Evolutionary conservation across 164 flowering plant genomes (phyloP).

Genomic region (Liquidambar formosana): DNA sequence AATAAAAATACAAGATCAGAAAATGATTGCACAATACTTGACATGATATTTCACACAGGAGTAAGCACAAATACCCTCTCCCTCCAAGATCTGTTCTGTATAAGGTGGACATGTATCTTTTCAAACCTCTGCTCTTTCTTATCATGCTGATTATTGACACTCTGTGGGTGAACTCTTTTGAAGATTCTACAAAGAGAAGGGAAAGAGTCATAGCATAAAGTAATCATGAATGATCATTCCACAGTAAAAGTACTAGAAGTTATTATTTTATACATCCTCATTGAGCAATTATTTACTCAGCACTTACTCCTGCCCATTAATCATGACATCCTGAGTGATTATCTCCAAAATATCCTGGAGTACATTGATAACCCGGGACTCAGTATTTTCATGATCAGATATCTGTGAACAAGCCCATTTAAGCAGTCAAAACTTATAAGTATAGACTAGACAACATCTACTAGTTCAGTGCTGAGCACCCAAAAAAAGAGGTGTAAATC

Average conservation of each 20-base stretch:
- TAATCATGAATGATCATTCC: slow-evolving; percentile 2
- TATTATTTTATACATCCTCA: background rate
- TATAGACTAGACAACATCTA: background rate
- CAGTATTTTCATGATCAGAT: slow-evolving; percentile 43
- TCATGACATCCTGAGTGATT: slow-evolving; percentile 82
- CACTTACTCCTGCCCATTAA: slow-evolving; percentile 65
- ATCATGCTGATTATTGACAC: slow-evolving; percentile 21
- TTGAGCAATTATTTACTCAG: background rate
- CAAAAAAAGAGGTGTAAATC: background rate
- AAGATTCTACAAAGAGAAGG: slow-evolving; percentile 41
- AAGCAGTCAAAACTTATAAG: slow-evolving; percentile 9
- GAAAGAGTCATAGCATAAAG: background rate
- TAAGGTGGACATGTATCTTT: slow-evolving; percentile 50
- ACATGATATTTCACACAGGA: background rate
- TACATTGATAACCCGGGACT: slow-evolving; percentile 66
- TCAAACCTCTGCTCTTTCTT: slow-evolving; percentile 69
- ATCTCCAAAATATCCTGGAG: slow-evolving; percentile 96
- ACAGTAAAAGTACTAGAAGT: background rate
- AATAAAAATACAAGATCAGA: background rate
- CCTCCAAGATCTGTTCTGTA: slow-evolving; percentile 52
- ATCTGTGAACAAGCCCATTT: slow-evolving; percentile 43
- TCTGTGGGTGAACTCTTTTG: slow-evolving; percentile 35
- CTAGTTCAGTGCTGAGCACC: background rate
- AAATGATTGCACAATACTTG: background rate
- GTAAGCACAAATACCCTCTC: slow-evolving; percentile 62